Conservation (phyloP, 805 yeast genomes). For the Priceomyces fermenticarens region DNA sequence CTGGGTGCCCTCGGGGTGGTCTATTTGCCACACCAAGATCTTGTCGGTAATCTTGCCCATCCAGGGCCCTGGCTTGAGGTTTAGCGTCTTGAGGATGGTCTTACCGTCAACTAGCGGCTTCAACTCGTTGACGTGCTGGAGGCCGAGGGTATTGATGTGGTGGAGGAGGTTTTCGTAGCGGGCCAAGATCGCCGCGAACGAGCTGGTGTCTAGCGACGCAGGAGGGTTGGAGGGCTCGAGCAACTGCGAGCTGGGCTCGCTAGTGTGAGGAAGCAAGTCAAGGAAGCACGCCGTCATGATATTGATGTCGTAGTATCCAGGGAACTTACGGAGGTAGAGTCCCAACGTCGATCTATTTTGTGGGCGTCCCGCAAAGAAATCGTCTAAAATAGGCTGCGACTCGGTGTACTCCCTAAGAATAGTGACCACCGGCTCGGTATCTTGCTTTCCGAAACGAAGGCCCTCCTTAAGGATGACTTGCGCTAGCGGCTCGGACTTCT, state of each 20-base stretch:
- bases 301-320: conserved; percentile 48
- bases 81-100: conserved; percentile 48
- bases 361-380: conserved; percentile 8
- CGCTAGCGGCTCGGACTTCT: conserved; percentile 23
- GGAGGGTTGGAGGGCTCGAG: neutral
- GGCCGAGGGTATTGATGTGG: conserved; percentile 26
- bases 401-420: conserved; percentile 30
- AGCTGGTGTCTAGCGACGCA: neutral
- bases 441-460: conserved; percentile 57
- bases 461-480: conserved; percentile 65
- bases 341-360: conserved; percentile 60
- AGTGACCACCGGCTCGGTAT: conserved; percentile 48
- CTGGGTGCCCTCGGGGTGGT: conserved; percentile 54
- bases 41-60: conserved; percentile 54
- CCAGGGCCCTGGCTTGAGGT: conserved; percentile 85
- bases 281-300: conserved; percentile 34
- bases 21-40: conserved; percentile 74
- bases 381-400: conserved; percentile 21
- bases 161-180: conserved; percentile 32
- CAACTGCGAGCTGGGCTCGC: no score
- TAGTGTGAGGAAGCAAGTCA: conserved; percentile 18
- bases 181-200: neutral
- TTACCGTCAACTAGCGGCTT: conserved; percentile 80
- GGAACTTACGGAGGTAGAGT: conserved; percentile 50
- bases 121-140: conserved; percentile 44